phyloP scores from a whole-genome alignment of 805 yeast species.

The Phaffomyces thermotolerans region DNA sequence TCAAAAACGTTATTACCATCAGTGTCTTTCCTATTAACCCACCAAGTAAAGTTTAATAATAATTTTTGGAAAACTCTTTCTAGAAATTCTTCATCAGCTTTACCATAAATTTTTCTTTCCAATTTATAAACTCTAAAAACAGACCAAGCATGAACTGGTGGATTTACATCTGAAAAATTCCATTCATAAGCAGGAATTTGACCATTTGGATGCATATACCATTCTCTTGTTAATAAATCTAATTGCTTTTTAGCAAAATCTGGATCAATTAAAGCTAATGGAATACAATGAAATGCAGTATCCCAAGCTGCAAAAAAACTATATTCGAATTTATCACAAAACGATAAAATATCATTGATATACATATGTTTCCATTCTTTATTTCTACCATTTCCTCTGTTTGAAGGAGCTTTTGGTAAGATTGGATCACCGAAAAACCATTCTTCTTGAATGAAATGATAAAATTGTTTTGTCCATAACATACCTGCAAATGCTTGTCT shows the following conservation, averaged over 20 bases:
- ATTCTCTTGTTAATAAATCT: constrained; percentile 80
- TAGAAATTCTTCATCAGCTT: constrained; percentile 71
- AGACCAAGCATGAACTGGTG: constrained; percentile 97
- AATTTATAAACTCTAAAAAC: constrained; percentile 80
- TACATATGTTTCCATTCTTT: constrained; percentile 84
- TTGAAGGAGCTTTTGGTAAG: constrained; percentile 67
- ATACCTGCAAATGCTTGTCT: constrained; percentile 93
- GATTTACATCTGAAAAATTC: constrained; percentile 94
- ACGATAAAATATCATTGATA: constrained; percentile 77
- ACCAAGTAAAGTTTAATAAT: constrained; percentile 88
- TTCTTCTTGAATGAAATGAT: constrained; percentile 75
- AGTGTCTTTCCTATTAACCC: constrained; percentile 88
- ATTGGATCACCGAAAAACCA: constrained; percentile 89
- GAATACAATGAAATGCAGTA: constrained; percentile 90
- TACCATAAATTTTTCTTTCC: constrained; percentile 79
- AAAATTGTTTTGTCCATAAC: constrained; percentile 89
- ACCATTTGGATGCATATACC: constrained; percentile 99
- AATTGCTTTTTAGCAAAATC: constrained; percentile 85
- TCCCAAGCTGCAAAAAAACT: constrained; percentile 98
- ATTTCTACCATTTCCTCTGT: constrained; percentile 83
- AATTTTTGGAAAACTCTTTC: constrained; percentile 92
- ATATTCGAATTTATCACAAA: constrained; percentile 95
- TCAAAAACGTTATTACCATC: constrained; percentile 87
- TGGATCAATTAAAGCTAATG: constrained; percentile 90
- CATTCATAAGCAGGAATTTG: constrained; percentile 96